Evolutionary conservation across 2,329 filamentous ascomycete species (phyloP), one percentile per base, ranked within the genome.

Genomic region (Neoarthrinium moseri): DNA sequence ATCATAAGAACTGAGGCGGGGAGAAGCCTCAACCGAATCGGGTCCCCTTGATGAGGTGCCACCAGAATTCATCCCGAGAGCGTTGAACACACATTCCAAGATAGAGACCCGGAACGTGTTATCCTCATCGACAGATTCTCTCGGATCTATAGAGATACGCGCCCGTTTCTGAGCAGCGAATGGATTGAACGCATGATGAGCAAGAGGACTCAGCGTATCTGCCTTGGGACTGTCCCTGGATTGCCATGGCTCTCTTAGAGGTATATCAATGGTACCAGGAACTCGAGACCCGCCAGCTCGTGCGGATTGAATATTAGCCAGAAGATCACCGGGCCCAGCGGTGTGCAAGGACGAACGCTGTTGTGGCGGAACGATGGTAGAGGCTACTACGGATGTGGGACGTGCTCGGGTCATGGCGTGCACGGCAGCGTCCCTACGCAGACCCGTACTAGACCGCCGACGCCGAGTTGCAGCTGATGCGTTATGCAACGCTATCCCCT

Each of bases 401-500:
- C 74, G 66, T 43, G 74, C 66, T 51, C 67, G 78, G 41, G 62
- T 74, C 68, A 73, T 81, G 12, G 87, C 83, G 51, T 91, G 86
- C 29, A 91, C 69, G 38, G 84, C 81, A 6, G 86, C 88, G 53
- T 95, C 91, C 63, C 91, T 92, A 43, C 90, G 78, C 18, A 96
- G 70, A 22, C 80, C 83, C 35, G 84, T 85, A 45, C 82, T 89
- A 1, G 91, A 89, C 46, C 86, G 80, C 48, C 87, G 81, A 45
- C 86, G 80, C 36, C 83, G 80, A 40, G 81, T 78, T 10, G 74
- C 69, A 63, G 78, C 63, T 59, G 84, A 62, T 8, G 84, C 81
- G 57, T 97, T 99, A 63, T 99, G 94, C 30, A 99, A 73, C 5
- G 95, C 94, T 55, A 99, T 97, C 0, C 94, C 95, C 67, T 97